A percentile compares a stretch with the other conserved stretches of the same genome.
phyloP scores from a whole-genome alignment of 2,329 filamentous ascomycete species.

The Trichoderma atrobrunneum region DNA sequence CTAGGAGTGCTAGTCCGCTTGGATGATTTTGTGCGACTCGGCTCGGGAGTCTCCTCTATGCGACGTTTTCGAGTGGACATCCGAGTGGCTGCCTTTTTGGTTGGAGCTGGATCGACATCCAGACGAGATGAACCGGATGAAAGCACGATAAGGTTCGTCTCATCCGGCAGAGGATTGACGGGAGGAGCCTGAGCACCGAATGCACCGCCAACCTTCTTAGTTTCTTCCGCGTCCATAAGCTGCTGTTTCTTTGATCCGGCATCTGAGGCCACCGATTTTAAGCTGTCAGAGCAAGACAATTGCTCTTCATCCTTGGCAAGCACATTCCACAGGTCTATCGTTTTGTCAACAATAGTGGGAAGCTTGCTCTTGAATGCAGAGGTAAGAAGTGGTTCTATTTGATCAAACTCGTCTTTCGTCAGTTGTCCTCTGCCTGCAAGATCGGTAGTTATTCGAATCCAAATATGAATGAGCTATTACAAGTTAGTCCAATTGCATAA shows the following conservation, averaged over 20 bases:
- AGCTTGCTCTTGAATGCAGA: conserved; percentile 59
- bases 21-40: conserved; percentile 24
- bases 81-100: conserved; percentile 24
- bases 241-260: conserved; percentile 55
- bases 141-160: conserved; percentile 35
- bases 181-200: conserved; percentile 39
- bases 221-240: conserved; percentile 42
- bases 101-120: conserved; percentile 20
- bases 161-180: conserved; percentile 51
- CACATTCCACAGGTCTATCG: conserved; percentile 62
- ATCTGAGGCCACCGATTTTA: conserved; percentile 61
- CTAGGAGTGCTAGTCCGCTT: conserved; percentile 45
- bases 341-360: conserved; percentile 49
- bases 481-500: conserved; percentile 28
- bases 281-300: conserved; percentile 61
- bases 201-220: conserved; percentile 38
- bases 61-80: conserved; percentile 30
- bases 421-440: conserved; percentile 37
- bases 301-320: conserved; percentile 60
- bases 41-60: conserved; percentile 30
- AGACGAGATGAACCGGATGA: conserved; percentile 32
- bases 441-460: conserved; percentile 47
- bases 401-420: conserved; percentile 45
- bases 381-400: conserved; percentile 54
- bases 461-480: conserved; percentile 46